phyloP scores from a whole-genome alignment of 768 basidiomycete genomes.

The Sarcomyxa edulis region DNA sequence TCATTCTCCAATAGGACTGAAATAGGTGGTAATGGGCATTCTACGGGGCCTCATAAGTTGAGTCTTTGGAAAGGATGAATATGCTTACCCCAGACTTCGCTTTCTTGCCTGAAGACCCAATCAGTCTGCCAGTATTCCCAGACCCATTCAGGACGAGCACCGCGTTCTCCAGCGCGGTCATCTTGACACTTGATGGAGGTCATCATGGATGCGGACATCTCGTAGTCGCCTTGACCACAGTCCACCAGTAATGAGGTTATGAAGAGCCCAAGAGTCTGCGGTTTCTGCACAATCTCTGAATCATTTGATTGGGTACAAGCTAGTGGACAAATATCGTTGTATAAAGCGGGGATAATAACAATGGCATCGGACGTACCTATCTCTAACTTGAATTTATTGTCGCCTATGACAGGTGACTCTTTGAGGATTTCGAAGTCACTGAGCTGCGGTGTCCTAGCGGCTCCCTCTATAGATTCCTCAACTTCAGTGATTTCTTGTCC shows the following conservation, averaged over 20 bases:
- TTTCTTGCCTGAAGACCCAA: slow-evolving; percentile 65
- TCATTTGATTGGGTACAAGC: slow-evolving; percentile 19
- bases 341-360: background rate
- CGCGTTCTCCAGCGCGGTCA: slow-evolving; percentile 53
- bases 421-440: slow-evolving; percentile 57
- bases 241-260: slow-evolving; percentile 64
- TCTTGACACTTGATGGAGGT: slow-evolving; percentile 65
- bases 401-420: slow-evolving; percentile 62
- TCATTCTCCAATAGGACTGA: slow-evolving; percentile 56
- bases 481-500: slow-evolving; percentile 21
- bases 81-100: slow-evolving; percentile 67
- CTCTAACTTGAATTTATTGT: slow-evolving; percentile 69
- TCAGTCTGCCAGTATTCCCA: slow-evolving; percentile 72
- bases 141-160: slow-evolving; percentile 64
- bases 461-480: slow-evolving; percentile 20
- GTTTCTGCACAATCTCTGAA: slow-evolving; percentile 19
- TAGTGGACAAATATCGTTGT: slow-evolving; percentile 1
- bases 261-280: slow-evolving; percentile 51
- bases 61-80: background rate
- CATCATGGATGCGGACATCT: slow-evolving; percentile 63
- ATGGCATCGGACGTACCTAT: slow-evolving; percentile 38
- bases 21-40: slow-evolving; percentile 59
- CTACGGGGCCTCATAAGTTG: slow-evolving; percentile 22
- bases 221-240: slow-evolving; percentile 52
- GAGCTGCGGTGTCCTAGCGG: slow-evolving; percentile 22